These are phyloP conservation scores for Botrytis byssoidea DNA, from an alignment of 2,329 filamentous ascomycete species.

Conservation along the genomic window DNA sequence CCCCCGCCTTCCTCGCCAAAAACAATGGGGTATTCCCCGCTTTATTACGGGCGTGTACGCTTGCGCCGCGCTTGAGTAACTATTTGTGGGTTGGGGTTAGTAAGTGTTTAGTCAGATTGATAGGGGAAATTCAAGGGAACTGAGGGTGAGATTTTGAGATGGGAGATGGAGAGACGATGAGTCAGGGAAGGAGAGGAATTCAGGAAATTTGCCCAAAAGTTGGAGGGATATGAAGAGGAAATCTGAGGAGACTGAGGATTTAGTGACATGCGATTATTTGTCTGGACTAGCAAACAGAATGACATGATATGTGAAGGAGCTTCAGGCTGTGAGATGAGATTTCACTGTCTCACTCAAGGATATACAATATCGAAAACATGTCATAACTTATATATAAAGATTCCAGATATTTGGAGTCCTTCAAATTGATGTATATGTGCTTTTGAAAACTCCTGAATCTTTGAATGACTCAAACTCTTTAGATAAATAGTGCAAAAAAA, in stretches of 20 bases:
- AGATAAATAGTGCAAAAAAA: background rate
- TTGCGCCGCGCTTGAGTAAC: slow-evolving; percentile 56
- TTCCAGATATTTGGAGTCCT: background rate
- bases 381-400: background rate
- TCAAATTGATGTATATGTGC: background rate
- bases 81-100: background rate
- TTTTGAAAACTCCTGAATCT: background rate
- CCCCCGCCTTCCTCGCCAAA: slow-evolving; percentile 58
- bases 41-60: slow-evolving; percentile 63
- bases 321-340: background rate
- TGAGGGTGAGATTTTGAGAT: background rate
- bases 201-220: fast-evolving
- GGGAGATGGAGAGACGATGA: no score
- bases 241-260: fast-evolving
- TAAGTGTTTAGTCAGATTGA: background rate
- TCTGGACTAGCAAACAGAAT: background rate
- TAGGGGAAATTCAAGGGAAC: background rate
- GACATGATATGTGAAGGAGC: background rate
- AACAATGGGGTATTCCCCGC: slow-evolving; percentile 66
- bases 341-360: background rate
- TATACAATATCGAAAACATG: background rate
- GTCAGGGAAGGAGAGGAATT: fast-evolving
- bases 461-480: background rate
- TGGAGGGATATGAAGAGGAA: background rate
- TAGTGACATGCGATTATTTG: background rate